Percentiles rank a stretch among this genome's conserved stretches.
Conservation (phyloP, 2,329 filamentous ascomycete species). For the Fusarium circinatum region DNA sequence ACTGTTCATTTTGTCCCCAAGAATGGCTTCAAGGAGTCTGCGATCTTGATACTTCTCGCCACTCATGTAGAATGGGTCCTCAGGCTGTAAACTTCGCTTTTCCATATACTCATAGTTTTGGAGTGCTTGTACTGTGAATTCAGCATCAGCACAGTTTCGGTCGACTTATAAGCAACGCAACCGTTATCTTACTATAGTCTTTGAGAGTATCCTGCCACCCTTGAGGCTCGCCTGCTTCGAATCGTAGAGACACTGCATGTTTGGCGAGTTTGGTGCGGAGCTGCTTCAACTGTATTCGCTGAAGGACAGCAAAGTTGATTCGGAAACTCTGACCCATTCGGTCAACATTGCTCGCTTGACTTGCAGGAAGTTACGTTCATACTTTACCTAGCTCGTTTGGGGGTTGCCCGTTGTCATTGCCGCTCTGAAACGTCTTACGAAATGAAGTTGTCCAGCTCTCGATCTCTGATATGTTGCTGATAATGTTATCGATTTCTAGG, state of each 20-base stretch:
- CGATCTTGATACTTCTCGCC: background rate
- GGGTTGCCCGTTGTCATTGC: no score
- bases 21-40: background rate
- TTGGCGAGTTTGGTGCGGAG: background rate
- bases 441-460: background rate
- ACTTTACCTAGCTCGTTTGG: background rate
- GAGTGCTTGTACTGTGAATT: background rate
- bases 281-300: background rate
- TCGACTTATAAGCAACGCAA: fast-evolving
- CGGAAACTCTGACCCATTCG: background rate
- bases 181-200: background rate
- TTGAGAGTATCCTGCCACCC: background rate
- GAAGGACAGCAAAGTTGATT: background rate
- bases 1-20: background rate
- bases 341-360: background rate
- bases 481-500: background rate
- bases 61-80: background rate
- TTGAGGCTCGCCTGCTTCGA: background rate
- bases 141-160: background rate
- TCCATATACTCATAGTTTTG: slow-evolving; percentile 1
- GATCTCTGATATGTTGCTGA: background rate
- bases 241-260: background rate
- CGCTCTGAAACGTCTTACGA: fast-evolving
- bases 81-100: background rate
- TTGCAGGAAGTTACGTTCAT: fast-evolving